Percentiles rank a stretch among this genome's conserved stretches.
Evolutionary conservation across 805 yeast genomes (phyloP).

Genomic region (Cyberlindnera galapagoensis): DNA sequence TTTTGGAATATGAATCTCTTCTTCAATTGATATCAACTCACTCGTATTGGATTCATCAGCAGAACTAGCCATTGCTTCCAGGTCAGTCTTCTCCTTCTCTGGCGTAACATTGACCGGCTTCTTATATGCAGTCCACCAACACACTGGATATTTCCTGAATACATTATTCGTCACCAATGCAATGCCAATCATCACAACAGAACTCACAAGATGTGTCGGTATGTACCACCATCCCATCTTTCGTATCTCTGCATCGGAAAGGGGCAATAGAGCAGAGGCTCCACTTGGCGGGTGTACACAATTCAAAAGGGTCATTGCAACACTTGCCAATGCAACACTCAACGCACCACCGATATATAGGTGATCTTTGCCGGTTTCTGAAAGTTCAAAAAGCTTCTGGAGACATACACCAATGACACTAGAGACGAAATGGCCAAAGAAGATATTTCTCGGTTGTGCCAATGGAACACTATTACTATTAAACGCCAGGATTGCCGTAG

Average conservation of each 20-base stretch:
- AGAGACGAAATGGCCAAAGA: constrained; percentile 50
- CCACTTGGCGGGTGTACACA: constrained; percentile 72
- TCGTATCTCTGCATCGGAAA: constrained; percentile 38
- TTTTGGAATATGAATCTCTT: constrained; percentile 3
- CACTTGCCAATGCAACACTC: constrained; percentile 48
- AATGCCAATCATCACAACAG: constrained; percentile 40
- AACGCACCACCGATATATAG: constrained; percentile 55
- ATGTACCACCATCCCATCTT: constrained; percentile 61
- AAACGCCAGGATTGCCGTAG: constrained; percentile 53
- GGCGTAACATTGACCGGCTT: constrained; percentile 6
- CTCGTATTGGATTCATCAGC: too few relatives aligned
- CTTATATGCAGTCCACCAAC: constrained; percentile 46
- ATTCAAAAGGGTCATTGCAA: constrained; percentile 44
- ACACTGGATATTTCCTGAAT: constrained; percentile 45
- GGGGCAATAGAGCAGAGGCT: constrained; percentile 57
- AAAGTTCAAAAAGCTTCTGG: constrained; percentile 45
- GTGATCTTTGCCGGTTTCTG: constrained; percentile 35
- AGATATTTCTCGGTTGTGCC: constrained; percentile 57
- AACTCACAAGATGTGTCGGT: constrained; percentile 46
- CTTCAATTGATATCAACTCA: background rate
- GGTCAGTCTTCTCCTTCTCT: constrained; percentile 1
- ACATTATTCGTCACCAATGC: constrained; percentile 52
- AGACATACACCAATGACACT: constrained; percentile 49
- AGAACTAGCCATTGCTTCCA: background rate
- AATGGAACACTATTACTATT: constrained; percentile 51